A percentile compares a stretch with the other conserved stretches of the same genome.
phyloP scores from a whole-genome alignment of 176 grass and related monocot species.

The Phyllostachys edulis region DNA sequence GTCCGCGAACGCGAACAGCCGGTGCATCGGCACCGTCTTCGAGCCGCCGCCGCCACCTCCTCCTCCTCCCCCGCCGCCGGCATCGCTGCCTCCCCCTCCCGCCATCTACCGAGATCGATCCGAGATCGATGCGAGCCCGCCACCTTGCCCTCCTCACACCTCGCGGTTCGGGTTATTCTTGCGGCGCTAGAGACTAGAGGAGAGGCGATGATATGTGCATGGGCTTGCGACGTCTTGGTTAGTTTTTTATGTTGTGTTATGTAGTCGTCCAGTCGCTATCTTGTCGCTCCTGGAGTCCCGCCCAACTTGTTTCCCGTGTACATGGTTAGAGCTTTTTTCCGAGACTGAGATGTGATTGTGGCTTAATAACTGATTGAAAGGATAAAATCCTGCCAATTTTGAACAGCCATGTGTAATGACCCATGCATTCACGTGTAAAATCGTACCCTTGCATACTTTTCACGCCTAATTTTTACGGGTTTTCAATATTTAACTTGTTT shows the following conservation, averaged over 20 bases:
- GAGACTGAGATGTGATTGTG: too few species aligned
- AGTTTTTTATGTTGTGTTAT: background rate
- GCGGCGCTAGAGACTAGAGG: background rate
- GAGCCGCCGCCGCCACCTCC: background rate
- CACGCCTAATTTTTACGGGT: too few species aligned
- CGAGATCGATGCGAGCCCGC: background rate
- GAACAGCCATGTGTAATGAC: too few species aligned
- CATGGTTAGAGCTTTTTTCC: too few species aligned
- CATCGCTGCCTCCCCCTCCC: background rate
- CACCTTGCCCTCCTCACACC: background rate
- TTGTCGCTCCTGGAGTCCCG: background rate
- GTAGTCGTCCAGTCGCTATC: background rate
- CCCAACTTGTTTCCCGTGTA: too few species aligned
- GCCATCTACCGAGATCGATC: conserved; percentile 4
- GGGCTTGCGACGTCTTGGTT: background rate
- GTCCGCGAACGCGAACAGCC: conserved; percentile 44
- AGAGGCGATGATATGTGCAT: background rate
- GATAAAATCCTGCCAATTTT: too few species aligned
- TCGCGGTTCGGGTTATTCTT: background rate
- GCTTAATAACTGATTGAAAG: too few species aligned
- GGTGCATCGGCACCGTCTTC: conserved; percentile 28
- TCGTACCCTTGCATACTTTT: too few species aligned
- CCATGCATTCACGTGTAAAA: too few species aligned
- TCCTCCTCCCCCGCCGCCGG: background rate
- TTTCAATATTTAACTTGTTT: too few species aligned